Percentiles rank a stretch among this genome's conserved stretches.
phyloP scores from a whole-genome alignment of 148 eudicot genomes.

The Arctostaphylos glauca region DNA sequence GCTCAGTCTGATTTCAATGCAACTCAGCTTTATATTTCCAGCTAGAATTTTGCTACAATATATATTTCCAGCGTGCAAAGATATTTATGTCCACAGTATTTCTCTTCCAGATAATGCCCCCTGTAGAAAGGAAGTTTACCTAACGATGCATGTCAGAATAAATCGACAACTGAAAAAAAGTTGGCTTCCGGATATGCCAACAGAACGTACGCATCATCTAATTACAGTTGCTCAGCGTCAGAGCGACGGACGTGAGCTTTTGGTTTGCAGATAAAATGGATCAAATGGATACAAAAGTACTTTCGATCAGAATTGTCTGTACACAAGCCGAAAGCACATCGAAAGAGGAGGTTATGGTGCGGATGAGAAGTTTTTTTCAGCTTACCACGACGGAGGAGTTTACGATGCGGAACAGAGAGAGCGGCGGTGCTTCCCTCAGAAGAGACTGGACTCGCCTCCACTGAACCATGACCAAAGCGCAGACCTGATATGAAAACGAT shows the following conservation, averaged over 20 bases:
- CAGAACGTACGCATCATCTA: not conserved
- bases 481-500: not conserved
- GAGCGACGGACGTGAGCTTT: not conserved
- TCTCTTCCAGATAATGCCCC: not conserved
- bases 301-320: not conserved
- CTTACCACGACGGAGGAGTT: conserved; percentile 48
- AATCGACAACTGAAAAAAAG: not conserved
- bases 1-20: not conserved
- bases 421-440: not conserved
- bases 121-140: not conserved
- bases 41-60: not conserved
- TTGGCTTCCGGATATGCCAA: not conserved
- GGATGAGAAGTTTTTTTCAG: not conserved
- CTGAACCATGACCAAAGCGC: not conserved
- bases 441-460: not conserved
- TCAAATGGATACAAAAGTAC: not conserved
- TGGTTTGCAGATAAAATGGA: not conserved
- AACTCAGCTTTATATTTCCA: not conserved
- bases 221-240: not conserved
- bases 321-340: not conserved
- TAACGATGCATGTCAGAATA: not conserved
- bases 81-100: no score
- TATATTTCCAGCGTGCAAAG: no score
- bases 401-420: conserved; percentile 39
- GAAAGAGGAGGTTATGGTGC: not conserved